These are phyloP conservation scores for Spergularia marina DNA, from an alignment of 148 eudicot genomes.

Conservation along the genomic window DNA sequence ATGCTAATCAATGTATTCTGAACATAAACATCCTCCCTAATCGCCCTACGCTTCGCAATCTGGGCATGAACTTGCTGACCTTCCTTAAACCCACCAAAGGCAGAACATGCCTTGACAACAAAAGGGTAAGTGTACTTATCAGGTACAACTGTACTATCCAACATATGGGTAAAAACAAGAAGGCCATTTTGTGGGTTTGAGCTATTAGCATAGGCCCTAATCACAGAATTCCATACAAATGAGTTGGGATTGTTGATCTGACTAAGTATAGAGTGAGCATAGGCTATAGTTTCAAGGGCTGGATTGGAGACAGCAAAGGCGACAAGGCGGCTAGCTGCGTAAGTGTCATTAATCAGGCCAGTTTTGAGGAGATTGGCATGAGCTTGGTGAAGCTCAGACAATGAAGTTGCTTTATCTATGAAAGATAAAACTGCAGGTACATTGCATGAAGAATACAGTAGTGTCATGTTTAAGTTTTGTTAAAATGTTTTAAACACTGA, in stretches of 20 bases:
- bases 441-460: not conserved
- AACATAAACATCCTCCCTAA: conserved; percentile 31
- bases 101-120: conserved; percentile 37
- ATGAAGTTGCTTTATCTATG: conserved; percentile 29
- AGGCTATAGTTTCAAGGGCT: conserved; percentile 15
- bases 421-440: conserved; percentile 28
- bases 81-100: conserved; percentile 17
- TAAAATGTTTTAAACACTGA: not conserved
- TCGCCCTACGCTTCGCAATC: conserved; percentile 18
- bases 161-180: conserved; percentile 21
- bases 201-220: conserved; percentile 38
- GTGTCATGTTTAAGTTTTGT: not conserved
- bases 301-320: conserved; percentile 20
- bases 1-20: conserved; percentile 38
- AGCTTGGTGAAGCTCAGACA: conserved; percentile 34
- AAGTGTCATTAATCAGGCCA: conserved; percentile 32
- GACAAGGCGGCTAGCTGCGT: conserved; percentile 35
- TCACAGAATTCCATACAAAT: conserved; percentile 37
- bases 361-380: conserved; percentile 41
- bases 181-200: conserved; percentile 28
- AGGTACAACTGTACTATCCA: conserved; percentile 17
- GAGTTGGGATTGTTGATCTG: conserved; percentile 29
- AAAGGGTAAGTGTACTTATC: conserved; percentile 40
- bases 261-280: conserved; percentile 34
- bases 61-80: conserved; percentile 27